Percentiles rank a stretch among this genome's conserved stretches.
phyloP scores from a whole-genome alignment of 257 asterid species.

The Vinca minor region DNA sequence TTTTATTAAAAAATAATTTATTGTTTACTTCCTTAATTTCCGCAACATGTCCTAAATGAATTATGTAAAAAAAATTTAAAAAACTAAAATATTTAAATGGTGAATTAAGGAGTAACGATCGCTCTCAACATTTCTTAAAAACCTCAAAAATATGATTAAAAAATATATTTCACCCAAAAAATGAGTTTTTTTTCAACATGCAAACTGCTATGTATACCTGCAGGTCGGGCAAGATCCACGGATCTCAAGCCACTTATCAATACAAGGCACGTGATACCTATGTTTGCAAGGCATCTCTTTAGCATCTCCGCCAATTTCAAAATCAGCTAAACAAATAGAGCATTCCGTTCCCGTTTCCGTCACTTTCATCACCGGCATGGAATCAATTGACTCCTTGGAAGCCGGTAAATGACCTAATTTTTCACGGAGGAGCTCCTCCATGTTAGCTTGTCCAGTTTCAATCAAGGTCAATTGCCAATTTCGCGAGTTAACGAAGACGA shows the following conservation, averaged over 20 bases:
- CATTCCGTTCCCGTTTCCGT: constrained; percentile 41
- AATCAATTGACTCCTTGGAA: constrained; percentile 42
- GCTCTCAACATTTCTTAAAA: too few relatives aligned
- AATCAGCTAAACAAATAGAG: constrained; percentile 47
- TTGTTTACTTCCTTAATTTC: too few relatives aligned
- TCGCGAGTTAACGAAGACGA: constrained; percentile 34
- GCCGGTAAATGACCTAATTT: constrained; percentile 45
- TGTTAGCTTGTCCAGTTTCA: constrained; percentile 27
- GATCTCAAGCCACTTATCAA: constrained; percentile 34
- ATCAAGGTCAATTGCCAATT: constrained; percentile 34
- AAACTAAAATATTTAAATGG: too few relatives aligned
- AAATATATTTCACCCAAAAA: too few relatives aligned
- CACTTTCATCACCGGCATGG: constrained; percentile 32
- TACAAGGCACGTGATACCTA: constrained; percentile 26
- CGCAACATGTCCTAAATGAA: too few relatives aligned
- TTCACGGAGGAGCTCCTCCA: constrained; percentile 23
- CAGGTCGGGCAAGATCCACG: constrained; percentile 36
- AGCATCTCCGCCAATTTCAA: constrained; percentile 23
- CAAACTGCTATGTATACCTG: too few relatives aligned
- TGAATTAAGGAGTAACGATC: too few relatives aligned
- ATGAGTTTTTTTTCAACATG: too few relatives aligned
- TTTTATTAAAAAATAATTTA: too few relatives aligned
- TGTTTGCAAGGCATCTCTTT: constrained; percentile 43
- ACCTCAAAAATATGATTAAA: too few relatives aligned
- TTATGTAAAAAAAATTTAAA: too few relatives aligned